A percentile compares a stretch with the other conserved stretches of the same genome.
phyloP scores from a whole-genome alignment of 1,284 basidiomycete genomes.

The Schizophyllum amplum region DNA sequence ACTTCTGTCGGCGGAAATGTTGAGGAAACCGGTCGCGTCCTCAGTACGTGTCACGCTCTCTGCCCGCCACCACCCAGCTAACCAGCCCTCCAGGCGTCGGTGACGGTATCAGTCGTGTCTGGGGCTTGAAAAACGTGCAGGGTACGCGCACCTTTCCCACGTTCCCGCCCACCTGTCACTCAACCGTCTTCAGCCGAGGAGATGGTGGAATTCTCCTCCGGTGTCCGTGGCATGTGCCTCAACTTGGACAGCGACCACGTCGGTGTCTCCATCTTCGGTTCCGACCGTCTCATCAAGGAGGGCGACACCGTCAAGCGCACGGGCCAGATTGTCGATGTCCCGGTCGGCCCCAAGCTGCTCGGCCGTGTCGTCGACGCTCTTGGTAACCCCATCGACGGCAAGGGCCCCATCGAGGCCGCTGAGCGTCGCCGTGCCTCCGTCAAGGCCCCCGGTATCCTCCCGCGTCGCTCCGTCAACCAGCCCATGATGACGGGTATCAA shows the following conservation, averaged over 20 bases:
- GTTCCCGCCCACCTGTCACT: conserved; percentile 9
- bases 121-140: conserved; percentile 89
- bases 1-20: conserved; percentile 87
- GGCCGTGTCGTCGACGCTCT: conserved; percentile 99
- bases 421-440: conserved; percentile 95
- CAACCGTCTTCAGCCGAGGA: conserved; percentile 70
- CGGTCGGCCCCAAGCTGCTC: conserved; percentile 92
- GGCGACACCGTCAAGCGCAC: conserved; percentile 99
- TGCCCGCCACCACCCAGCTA: conserved; percentile 8
- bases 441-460: conserved; percentile 98
- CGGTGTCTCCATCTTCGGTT: conserved; percentile 99
- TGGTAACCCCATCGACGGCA: conserved; percentile 99
- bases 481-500: conserved; percentile 99
- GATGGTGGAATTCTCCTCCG: conserved; percentile 99
- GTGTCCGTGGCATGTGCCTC: conserved; percentile 97
- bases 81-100: conserved; percentile 68
- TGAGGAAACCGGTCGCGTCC: conserved; percentile 97
- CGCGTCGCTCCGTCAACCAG: conserved; percentile 99
- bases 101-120: conserved; percentile 99
- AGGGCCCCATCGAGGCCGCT: conserved; percentile 90
- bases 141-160: conserved; percentile 37
- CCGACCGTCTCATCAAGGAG: conserved; percentile 99
- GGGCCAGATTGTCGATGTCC: conserved; percentile 99
- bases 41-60: conserved; percentile 59
- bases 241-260: conserved; percentile 99